Evolutionary conservation across 2,329 filamentous ascomycete genomes (phyloP), one percentile per base, ranked within the genome.

Genomic region (Dryadomyces sulphureus): DNA sequence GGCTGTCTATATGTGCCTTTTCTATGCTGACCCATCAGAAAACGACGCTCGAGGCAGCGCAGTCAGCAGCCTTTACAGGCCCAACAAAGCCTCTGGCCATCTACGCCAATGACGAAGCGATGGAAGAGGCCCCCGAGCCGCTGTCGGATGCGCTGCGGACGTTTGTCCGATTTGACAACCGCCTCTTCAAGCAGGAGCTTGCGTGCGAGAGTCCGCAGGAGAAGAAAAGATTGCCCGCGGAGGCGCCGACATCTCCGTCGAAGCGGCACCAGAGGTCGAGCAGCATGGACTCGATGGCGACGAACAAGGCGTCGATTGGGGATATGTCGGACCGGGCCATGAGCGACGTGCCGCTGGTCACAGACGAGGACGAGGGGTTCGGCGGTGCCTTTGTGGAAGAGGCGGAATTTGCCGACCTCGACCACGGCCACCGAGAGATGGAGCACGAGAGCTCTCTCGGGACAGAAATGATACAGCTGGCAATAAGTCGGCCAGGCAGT

Each of bases 261-360:
- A 70, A 70, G 53, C 56, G 67, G 40, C 68, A 69, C 41, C 66
- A 69, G 41, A 59, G 67, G 7, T 60, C 65, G 0, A 62, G 62
- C n/a, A 71, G 68, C 47, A 54, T 61, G 9, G 66, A 68, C 38
- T 71, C 68, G 0, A 64, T 72, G 60, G 63, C 64, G 8, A 69
- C 62, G 11, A 69, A 70, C 49, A 59, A 62, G 4, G 67, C 66
- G 0, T 69, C 68, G 0, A 45, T 65, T 4, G 56, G 53, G 1
- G 56, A 55, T 17, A 17, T 51, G 1, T 68, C 65, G 44, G 65
- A 66, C n/a, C 47, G 45, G 17, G 51, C 48, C 19, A 49, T 52
- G 47, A 44, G 46, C 16, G 48, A 54, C n/a, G 49, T 48, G 19
- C 50, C 47, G 8, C 24, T 47, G 2, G 9, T 49, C 4, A n/a